These are phyloP conservation scores for Ascodesmis nigricans DNA, from an alignment of 495 filamentous ascomycete species.

Conservation along the genomic window DNA sequence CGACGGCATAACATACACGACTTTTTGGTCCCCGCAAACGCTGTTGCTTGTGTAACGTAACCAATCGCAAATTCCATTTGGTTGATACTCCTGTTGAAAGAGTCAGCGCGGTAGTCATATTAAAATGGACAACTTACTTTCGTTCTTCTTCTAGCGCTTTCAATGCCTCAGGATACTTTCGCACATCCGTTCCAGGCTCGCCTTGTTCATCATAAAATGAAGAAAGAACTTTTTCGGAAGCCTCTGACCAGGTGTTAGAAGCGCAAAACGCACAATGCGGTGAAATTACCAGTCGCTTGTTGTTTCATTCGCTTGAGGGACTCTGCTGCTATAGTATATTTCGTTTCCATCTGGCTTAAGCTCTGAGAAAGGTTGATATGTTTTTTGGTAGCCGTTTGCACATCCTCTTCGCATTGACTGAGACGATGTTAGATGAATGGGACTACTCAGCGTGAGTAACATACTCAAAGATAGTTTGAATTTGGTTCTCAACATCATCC, in stretches of 20 bases:
- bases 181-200: conserved; percentile 11
- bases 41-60: conserved; percentile 2
- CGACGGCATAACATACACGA: conserved; percentile 17
- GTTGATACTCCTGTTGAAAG: conserved; percentile 8
- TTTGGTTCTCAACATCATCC: conserved; percentile 45
- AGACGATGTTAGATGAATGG: conserved; percentile 3
- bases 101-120: neutral
- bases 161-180: conserved; percentile 16
- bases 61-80: conserved; percentile 1
- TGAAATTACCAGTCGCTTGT: conserved; percentile 30
- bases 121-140: conserved; percentile 6
- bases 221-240: neutral
- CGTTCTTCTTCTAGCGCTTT: conserved; percentile 22
- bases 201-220: conserved; percentile 10
- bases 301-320: conserved; percentile 39
- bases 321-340: conserved; percentile 40
- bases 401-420: conserved; percentile 19
- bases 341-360: conserved; percentile 55
- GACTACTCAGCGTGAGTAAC: neutral
- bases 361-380: conserved; percentile 50
- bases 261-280: neutral
- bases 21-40: conserved; percentile 2
- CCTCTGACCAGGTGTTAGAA: too few species aligned
- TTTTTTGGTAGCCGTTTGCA: conserved; percentile 39
- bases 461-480: conserved; percentile 39